Percentiles rank a stretch among this genome's conserved stretches.
Evolutionary conservation across 768 basidiomycete genomes (phyloP).

Genomic region (Tricholoma sp.): DNA sequence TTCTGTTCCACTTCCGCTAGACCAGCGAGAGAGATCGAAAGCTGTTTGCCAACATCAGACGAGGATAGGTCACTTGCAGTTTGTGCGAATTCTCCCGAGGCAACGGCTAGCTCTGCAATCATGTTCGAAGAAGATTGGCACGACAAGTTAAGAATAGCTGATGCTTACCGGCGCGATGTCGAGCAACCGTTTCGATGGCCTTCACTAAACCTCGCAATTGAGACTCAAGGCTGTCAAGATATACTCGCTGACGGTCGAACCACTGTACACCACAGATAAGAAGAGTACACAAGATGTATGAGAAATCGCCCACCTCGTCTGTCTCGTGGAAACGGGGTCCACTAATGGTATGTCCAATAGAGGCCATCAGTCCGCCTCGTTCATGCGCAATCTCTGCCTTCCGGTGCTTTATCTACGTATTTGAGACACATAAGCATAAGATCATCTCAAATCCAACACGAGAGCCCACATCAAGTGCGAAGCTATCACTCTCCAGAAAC

Average conservation of each 20-base stretch:
- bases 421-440: constrained; percentile 1
- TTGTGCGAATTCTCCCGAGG: constrained; percentile 78
- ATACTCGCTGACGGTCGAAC: constrained; percentile 85
- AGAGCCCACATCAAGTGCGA: constrained; percentile 75
- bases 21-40: constrained; percentile 63
- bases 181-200: constrained; percentile 81
- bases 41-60: constrained; percentile 70
- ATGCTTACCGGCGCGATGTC: constrained; percentile 66
- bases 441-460: not conserved
- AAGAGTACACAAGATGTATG: not conserved
- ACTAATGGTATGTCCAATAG: constrained; percentile 71
- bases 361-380: constrained; percentile 78
- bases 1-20: constrained; percentile 72
- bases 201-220: constrained; percentile 85
- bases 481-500: constrained; percentile 92
- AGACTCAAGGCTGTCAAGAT: constrained; percentile 85
- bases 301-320: constrained; percentile 58
- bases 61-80: constrained; percentile 62
- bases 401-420: constrained; percentile 77
- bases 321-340: constrained; percentile 85
- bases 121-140: not conserved
- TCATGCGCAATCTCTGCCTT: constrained; percentile 75
- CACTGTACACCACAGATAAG: constrained; percentile 45
- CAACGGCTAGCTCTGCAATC: constrained; percentile 56
- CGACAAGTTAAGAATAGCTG: not conserved